phyloP scores from a whole-genome alignment of 2,329 filamentous ascomycete genomes.

The Aphanoascus verrucosus region DNA sequence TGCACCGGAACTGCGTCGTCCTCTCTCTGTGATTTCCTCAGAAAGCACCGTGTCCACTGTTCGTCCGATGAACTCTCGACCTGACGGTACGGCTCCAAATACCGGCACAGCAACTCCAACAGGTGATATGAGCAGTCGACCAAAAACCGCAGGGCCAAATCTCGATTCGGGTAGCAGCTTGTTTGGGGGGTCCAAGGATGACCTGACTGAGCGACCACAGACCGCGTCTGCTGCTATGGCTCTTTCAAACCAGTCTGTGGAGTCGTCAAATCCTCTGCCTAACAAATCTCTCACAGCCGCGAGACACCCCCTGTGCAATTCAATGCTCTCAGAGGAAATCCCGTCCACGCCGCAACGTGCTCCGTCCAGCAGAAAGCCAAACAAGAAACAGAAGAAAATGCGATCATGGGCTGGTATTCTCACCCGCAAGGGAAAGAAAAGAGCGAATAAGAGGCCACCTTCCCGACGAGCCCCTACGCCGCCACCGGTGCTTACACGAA shows the following conservation, averaged over 20 bases:
- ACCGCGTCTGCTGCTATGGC: conserved; percentile 29
- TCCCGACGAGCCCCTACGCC: conserved; percentile 33
- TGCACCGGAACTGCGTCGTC: conserved; percentile 54
- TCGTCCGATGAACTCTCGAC: conserved; percentile 59
- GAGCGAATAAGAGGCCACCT: conserved; percentile 33
- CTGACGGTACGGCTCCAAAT: conserved; percentile 41
- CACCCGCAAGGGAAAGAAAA: conserved; percentile 40
- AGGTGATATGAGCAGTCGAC: conserved; percentile 24
- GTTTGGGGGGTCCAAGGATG: conserved; percentile 16
- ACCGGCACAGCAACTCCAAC: conserved; percentile 14
- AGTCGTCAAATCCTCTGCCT: neutral
- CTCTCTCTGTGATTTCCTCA: conserved; percentile 71
- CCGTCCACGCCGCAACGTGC: neutral
- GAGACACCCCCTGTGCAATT: conserved; percentile 6
- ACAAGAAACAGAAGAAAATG: conserved; percentile 59
- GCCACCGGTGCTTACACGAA: conserved; percentile 34
- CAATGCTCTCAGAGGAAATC: conserved; percentile 2
- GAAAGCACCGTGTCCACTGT: conserved; percentile 65
- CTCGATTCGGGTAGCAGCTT: conserved; percentile 21
- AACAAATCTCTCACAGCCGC: neutral
- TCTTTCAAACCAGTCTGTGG: neutral
- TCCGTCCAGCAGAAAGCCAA: conserved; percentile 19
- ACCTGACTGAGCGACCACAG: conserved; percentile 29
- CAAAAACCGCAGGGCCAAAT: conserved; percentile 37
- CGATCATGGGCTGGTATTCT: conserved; percentile 51